A percentile compares a stretch with the other conserved stretches of the same genome.
phyloP scores from a whole-genome alignment of 768 basidiomycete genomes.

The Phanerodontia chrysosporium region DNA sequence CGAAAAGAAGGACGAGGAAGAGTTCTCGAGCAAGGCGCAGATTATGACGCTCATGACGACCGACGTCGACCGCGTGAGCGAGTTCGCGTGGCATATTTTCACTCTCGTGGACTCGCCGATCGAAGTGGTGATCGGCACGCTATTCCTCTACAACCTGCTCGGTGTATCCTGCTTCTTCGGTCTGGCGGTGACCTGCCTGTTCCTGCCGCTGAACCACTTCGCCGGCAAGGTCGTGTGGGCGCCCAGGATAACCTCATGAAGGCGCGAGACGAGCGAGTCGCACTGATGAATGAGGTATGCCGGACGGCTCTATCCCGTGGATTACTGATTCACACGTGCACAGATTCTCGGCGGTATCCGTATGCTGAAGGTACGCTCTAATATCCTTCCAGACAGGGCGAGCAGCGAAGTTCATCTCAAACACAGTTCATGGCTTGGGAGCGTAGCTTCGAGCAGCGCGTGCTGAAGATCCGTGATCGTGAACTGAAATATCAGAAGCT shows the following conservation, averaged over 20 bases:
- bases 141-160: conserved; percentile 74
- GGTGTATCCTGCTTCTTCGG: conserved; percentile 79
- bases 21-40: conserved; percentile 58
- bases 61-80: conserved; percentile 86
- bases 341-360: conserved; percentile 83
- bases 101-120: conserved; percentile 75
- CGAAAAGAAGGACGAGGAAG: conserved; percentile 42
- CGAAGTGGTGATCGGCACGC: conserved; percentile 68
- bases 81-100: conserved; percentile 78
- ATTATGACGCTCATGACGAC: conserved; percentile 97
- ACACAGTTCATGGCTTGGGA: conserved; percentile 91
- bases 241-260: conserved; percentile 90
- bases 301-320: conserved; percentile 1
- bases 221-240: conserved; percentile 75
- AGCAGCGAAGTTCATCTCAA: neutral
- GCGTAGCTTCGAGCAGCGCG: conserved; percentile 76
- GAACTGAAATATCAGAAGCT: conserved; percentile 82
- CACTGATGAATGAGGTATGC: conserved; percentile 81
- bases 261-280: conserved; percentile 83
- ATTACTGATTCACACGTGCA: too few species aligned
- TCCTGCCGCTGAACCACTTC: conserved; percentile 75
- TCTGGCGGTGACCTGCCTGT: conserved; percentile 63
- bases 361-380: conserved; percentile 66
- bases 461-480: conserved; percentile 68
- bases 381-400: neutral